Conservation (phyloP, 2,329 filamentous ascomycete species). For the Herpotrichia juniperi region DNA sequence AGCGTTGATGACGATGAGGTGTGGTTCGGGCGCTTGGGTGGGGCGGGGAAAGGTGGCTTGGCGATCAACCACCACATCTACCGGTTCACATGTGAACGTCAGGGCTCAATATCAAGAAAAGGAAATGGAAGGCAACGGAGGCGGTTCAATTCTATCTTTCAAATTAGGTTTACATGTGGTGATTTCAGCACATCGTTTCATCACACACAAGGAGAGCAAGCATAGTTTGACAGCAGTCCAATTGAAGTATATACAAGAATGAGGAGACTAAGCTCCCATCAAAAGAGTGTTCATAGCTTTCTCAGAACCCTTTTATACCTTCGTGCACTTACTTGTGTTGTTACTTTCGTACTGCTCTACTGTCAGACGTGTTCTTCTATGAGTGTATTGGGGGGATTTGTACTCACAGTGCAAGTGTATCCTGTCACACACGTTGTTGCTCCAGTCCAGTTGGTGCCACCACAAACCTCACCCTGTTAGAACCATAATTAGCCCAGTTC, state of each 20-base stretch:
- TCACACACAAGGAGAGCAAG: background rate
- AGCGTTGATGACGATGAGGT: background rate
- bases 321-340: constrained; percentile 1
- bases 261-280: background rate
- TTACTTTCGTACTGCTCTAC: background rate
- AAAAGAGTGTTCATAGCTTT: constrained; percentile 1
- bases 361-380: background rate
- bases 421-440: constrained; percentile 22
- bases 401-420: constrained; percentile 21
- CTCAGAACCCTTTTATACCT: background rate
- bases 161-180: too few relatives aligned
- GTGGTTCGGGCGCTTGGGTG: background rate
- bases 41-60: background rate
- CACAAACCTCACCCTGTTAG: constrained; percentile 24
- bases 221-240: constrained; percentile 2
- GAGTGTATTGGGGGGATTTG: background rate
- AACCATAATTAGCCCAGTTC: constrained; percentile 10
- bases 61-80: background rate
- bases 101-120: too few relatives aligned
- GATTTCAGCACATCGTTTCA: background rate
- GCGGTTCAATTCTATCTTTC: background rate
- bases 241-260: constrained; percentile 11
- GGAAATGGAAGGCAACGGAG: background rate
- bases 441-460: constrained; percentile 20
- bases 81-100: too few relatives aligned